These are phyloP conservation scores for Penicillium sclerotiorum DNA, from an alignment of 2,329 filamentous ascomycete genomes.

Conservation along the genomic window DNA sequence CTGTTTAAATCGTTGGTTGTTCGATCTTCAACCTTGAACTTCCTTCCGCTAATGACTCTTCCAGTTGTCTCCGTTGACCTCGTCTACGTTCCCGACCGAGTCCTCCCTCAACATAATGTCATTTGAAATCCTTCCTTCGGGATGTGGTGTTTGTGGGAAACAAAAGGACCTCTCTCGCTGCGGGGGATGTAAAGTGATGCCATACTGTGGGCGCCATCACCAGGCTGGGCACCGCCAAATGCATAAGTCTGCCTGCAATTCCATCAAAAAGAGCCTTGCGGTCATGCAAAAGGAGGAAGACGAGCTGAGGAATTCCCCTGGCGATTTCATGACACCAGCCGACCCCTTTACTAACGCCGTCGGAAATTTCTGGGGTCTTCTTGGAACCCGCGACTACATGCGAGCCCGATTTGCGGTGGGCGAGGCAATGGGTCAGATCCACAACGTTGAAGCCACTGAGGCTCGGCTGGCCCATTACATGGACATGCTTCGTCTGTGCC, in stretches of 20 bases:
- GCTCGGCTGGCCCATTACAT: conserved; percentile 43
- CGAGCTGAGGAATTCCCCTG: neutral
- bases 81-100: no score
- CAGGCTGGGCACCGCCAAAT: neutral
- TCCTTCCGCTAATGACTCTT: no score
- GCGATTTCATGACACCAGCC: neutral
- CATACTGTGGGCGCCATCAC: conserved; percentile 4
- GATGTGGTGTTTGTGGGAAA: conserved; percentile 29
- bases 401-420: conserved; percentile 36
- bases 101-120: no score
- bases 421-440: conserved; percentile 36
- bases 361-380: conserved; percentile 49
- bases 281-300: neutral
- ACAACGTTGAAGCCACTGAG: conserved; percentile 39
- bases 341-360: conserved; percentile 40
- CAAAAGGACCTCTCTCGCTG: conserved; percentile 12
- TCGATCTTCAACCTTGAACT: no score
- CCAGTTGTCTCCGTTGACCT: no score
- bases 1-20: no score
- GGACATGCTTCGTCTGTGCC: conserved; percentile 51
- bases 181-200: conserved; percentile 6
- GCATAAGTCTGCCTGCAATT: conserved; percentile 4
- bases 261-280: neutral
- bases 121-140: conserved; percentile 3
- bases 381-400: conserved; percentile 52